Percentiles rank a stretch among this genome's conserved stretches.
phyloP scores from a whole-genome alignment of 345 rosid species.

The Aquilaria yunnanensis region DNA sequence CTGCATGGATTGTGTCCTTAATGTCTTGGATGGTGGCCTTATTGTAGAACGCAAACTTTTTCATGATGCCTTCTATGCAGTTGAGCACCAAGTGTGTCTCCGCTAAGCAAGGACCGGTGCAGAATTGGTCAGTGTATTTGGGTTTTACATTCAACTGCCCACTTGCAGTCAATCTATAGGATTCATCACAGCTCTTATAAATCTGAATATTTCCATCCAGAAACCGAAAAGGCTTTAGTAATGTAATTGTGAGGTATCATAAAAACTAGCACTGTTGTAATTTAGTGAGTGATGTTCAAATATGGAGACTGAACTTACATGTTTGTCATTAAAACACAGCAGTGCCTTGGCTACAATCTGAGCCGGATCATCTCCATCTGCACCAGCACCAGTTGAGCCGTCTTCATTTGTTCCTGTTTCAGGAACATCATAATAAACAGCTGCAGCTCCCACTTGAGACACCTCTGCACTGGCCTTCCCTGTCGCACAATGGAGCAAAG shows the following conservation, averaged over 20 bases:
- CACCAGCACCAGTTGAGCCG: not conserved
- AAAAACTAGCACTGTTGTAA: not conserved
- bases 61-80: slow-evolving; percentile 54
- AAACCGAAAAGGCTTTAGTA: not conserved
- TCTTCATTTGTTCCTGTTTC: slow-evolving; percentile 2
- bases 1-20: slow-evolving; percentile 55
- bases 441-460: slow-evolving; percentile 18
- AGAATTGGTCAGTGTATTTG: slow-evolving; percentile 37
- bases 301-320: slow-evolving; percentile 26
- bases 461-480: slow-evolving; percentile 34
- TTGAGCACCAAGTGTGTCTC: slow-evolving; percentile 70
- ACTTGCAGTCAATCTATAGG: slow-evolving; percentile 53
- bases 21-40: slow-evolving; percentile 55
- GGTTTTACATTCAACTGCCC: slow-evolving; percentile 58
- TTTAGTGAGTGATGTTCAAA: not conserved
- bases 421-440: not conserved
- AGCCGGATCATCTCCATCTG: slow-evolving; percentile 31
- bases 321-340: slow-evolving; percentile 63
- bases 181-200: slow-evolving; percentile 59
- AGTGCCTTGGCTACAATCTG: slow-evolving; percentile 63
- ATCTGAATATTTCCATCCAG: slow-evolving; percentile 30
- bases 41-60: slow-evolving; percentile 61
- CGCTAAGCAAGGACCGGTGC: slow-evolving; percentile 67
- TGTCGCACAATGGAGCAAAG: slow-evolving; percentile 15
- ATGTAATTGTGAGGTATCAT: not conserved